Conservation (phyloP, 176 grass and related monocot species). For the Carex kokanica region DNA sequence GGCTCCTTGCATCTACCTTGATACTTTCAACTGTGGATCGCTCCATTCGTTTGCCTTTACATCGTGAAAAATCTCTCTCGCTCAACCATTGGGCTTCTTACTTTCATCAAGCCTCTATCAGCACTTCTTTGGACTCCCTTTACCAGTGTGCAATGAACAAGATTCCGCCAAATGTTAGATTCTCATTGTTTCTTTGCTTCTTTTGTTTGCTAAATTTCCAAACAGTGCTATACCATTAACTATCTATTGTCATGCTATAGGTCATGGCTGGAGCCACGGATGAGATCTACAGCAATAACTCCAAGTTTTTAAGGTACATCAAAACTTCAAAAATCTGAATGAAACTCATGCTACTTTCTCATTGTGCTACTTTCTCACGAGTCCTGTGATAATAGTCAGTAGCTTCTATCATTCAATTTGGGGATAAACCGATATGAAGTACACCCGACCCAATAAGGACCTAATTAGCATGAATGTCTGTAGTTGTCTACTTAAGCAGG, state of each 20-base stretch:
- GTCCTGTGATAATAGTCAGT: too few species aligned
- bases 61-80: conserved; percentile 54
- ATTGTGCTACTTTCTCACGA: background rate
- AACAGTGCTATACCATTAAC: conserved; percentile 20
- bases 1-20: conserved; percentile 61
- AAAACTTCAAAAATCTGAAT: conserved; percentile 26
- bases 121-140: conserved; percentile 46
- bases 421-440: too few species aligned
- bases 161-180: conserved; percentile 34
- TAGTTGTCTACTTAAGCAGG: background rate
- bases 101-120: conserved; percentile 80
- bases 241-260: conserved; percentile 7
- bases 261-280: conserved; percentile 39
- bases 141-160: conserved; percentile 36
- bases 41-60: conserved; percentile 37
- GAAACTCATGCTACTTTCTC: background rate
- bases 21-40: conserved; percentile 59
- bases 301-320: conserved; percentile 44
- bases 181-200: background rate
- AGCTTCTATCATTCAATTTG: background rate
- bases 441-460: too few species aligned
- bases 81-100: conserved; percentile 81
- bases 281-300: conserved; percentile 11
- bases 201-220: background rate
- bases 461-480: too few species aligned